These are phyloP conservation scores for Chlamydomonas schloesseri DNA, from an alignment of 139 green algal species.

Conservation along the genomic window DNA sequence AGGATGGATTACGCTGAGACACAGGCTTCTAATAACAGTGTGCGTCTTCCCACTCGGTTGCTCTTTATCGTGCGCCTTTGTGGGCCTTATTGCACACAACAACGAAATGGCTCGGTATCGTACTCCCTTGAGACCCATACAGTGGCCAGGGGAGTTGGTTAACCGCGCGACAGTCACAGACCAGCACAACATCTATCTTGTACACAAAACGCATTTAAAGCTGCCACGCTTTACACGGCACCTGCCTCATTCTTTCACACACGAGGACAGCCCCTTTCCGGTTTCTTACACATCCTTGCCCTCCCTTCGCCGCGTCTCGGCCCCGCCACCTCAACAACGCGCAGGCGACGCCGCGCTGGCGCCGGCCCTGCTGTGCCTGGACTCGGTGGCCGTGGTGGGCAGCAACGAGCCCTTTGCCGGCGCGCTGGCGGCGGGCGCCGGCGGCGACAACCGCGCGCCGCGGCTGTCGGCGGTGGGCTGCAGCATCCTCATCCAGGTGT, in stretches of 20 bases:
- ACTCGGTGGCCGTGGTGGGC: slow-evolving; percentile 40
- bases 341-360: slow-evolving; percentile 36
- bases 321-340: too few relatives aligned
- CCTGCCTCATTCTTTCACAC: too few relatives aligned
- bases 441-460: neutral
- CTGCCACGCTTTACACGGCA: too few relatives aligned
- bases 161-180: neutral
- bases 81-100: slow-evolving; percentile 33
- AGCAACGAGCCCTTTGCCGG: neutral
- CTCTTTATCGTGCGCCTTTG: slow-evolving; percentile 5
- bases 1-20: too few relatives aligned
- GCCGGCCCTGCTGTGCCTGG: slow-evolving; percentile 63
- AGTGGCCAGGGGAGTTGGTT: slow-evolving; percentile 28
- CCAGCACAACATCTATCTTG: too few relatives aligned
- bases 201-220: too few relatives aligned
- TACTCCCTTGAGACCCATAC: slow-evolving; percentile 22
- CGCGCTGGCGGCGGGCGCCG: neutral
- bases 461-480: slow-evolving; percentile 71
- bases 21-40: neutral
- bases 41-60: slow-evolving; percentile 35
- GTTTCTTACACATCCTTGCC: too few relatives aligned
- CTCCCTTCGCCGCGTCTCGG: too few relatives aligned
- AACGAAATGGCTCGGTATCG: slow-evolving; percentile 25
- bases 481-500: slow-evolving; percentile 60
- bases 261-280: too few relatives aligned